Evolutionary conservation across 2,329 filamentous ascomycete species (phyloP), one percentile per base, ranked within the genome.

Genomic region (Ilyonectria destructans): DNA sequence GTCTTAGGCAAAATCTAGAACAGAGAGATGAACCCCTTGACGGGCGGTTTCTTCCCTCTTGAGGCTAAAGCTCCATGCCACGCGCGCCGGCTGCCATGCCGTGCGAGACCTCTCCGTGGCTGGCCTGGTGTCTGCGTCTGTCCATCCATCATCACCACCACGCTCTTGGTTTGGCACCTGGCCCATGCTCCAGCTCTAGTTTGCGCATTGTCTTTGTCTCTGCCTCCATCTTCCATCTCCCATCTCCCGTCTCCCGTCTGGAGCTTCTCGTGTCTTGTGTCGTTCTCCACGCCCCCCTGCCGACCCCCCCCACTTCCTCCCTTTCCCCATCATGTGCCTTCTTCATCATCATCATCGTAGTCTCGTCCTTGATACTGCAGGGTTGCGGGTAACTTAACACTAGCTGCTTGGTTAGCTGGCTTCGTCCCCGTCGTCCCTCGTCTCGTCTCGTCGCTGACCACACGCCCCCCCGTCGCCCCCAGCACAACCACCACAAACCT

Each of bases 311-410:
- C 63, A 61, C 63, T 66, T 57, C 49, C 62, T 65, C 58, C 58
- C 65, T 46, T 59, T 64, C 43, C 52, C 54, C 70, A 68, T 75
- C 73, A 75, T 70, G 71, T 73, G 68, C 65, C 70, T 71, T 72
- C 62, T 63, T 67, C 60, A 65, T 68, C 69, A 58, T 68, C 69
- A 58, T 68, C 65, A 68, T 70, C 59, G 33, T 58, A 57, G 40
- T 58, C 60, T 69, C 56, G 64, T 69, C 69, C 70, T 64, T 62
- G 65, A 73, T 68, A 58, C 66, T 62, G 72, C 72, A 75, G 68
- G 69, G 72, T 74, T 74, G 68, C 70, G 71, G 70, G 68, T 64
- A 70, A 68, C 66, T 71, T 68, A 67, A 65, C 69, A 75, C 72
- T 75, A 75, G 72, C 62, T 60, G 60, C 65, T 70, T 72, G 68